A percentile compares a stretch with the other conserved stretches of the same genome.
Conservation (phyloP, 208 protist species). For the Crithidia fasciculata region DNA sequence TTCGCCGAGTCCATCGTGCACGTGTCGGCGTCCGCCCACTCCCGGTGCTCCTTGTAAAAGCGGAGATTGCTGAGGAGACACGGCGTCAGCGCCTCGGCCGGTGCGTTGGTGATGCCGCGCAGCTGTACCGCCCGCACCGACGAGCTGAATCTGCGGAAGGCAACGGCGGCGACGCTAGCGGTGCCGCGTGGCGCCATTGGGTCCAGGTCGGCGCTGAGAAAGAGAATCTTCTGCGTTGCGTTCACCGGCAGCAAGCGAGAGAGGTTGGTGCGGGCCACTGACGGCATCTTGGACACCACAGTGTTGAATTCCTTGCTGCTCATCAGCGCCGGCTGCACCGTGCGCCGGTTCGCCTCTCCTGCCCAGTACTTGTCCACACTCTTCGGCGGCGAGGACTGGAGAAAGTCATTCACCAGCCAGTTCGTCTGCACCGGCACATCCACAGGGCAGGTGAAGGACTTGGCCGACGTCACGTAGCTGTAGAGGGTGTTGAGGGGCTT, state of each 20-base stretch:
- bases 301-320: slow-evolving; percentile 26
- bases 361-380: slow-evolving; percentile 7
- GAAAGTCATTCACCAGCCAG: slow-evolving; percentile 52
- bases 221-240: slow-evolving; percentile 32
- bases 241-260: slow-evolving; percentile 20
- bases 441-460: slow-evolving; percentile 18
- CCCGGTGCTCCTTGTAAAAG: slow-evolving; percentile 12
- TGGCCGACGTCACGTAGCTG: slow-evolving; percentile 22
- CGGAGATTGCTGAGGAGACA: slow-evolving; percentile 50
- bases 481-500: slow-evolving; percentile 44
- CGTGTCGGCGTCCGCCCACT: slow-evolving; percentile 33
- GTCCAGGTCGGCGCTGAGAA: slow-evolving; percentile 42
- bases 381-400: not conserved
- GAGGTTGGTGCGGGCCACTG: not conserved
- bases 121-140: slow-evolving; percentile 23
- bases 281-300: slow-evolving; percentile 26
- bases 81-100: slow-evolving; percentile 21
- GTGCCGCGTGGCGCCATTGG: slow-evolving; percentile 32
- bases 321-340: slow-evolving; percentile 4
- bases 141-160: slow-evolving; percentile 15
- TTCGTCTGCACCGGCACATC: slow-evolving; percentile 31
- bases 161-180: slow-evolving; percentile 19
- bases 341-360: not conserved
- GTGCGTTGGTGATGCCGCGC: slow-evolving; percentile 34
- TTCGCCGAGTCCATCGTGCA: slow-evolving; percentile 26